Evolutionary conservation across 2,329 filamentous ascomycete species (phyloP).

Genomic region (Claviceps paspali): DNA sequence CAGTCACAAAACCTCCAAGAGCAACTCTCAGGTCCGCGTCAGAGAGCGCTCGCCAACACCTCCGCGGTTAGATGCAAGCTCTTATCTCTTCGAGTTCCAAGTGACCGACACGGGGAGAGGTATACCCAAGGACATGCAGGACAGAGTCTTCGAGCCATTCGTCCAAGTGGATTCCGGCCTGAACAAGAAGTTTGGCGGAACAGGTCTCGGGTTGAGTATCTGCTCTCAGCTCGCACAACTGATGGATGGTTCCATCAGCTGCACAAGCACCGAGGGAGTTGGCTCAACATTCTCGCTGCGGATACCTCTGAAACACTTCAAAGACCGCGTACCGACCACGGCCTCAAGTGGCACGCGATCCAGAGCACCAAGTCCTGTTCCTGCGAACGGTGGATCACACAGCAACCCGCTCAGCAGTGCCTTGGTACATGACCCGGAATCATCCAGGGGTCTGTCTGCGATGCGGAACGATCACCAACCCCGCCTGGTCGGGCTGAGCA

Average conservation of each 20-base stretch:
- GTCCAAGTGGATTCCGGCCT: conserved; percentile 83
- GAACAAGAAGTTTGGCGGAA: conserved; percentile 82
- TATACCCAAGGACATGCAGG: conserved; percentile 61
- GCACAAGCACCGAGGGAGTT: conserved; percentile 55
- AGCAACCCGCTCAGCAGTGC: conserved; percentile 15
- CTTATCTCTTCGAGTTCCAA: conserved; percentile 72
- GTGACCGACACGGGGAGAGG: conserved; percentile 80
- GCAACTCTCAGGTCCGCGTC: conserved; percentile 29
- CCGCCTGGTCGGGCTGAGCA: conserved; percentile 66
- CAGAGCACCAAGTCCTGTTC: conserved; percentile 30
- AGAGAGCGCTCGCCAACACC: conserved; percentile 43
- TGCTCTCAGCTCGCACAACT: conserved; percentile 71
- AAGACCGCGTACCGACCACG: conserved; percentile 39
- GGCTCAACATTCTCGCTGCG: conserved; percentile 73
- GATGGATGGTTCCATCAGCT: conserved; percentile 63
- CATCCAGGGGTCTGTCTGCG: conserved; percentile 6
- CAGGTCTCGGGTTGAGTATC: conserved; percentile 76
- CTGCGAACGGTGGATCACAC: conserved; percentile 23
- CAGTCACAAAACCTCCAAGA: conserved; percentile 45
- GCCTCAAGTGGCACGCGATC: conserved; percentile 39
- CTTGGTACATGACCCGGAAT: conserved; percentile 8
- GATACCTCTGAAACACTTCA: conserved; percentile 65
- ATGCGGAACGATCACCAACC: conserved; percentile 35
- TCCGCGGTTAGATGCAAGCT: conserved; percentile 45
- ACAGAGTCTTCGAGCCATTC: conserved; percentile 84